Evolutionary conservation across 2,329 filamentous ascomycete genomes (phyloP).

Genomic region (Xylaria hypoxylon): DNA sequence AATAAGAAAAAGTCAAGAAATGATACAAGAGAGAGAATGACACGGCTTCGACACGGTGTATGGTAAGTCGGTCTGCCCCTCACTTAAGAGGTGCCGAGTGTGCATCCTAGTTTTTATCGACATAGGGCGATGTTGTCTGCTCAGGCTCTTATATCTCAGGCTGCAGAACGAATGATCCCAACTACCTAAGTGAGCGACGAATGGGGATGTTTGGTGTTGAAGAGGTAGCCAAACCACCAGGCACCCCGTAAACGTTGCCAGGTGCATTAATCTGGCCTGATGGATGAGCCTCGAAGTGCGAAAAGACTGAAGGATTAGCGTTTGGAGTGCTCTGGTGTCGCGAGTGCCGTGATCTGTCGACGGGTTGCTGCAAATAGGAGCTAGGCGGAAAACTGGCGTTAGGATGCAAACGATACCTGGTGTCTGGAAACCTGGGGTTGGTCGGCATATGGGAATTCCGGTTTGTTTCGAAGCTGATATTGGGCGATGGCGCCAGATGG

Average conservation of each 20-base stretch:
- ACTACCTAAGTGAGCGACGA: neutral
- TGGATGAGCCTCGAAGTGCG: neutral
- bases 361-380: slow-evolving; percentile 3
- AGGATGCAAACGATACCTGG: too few relatives aligned
- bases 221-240: neutral
- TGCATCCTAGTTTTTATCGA: too few relatives aligned
- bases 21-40: too few relatives aligned
- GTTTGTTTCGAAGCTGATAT: too few relatives aligned
- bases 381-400: neutral
- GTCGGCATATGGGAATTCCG: too few relatives aligned
- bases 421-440: too few relatives aligned
- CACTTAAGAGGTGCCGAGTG: too few relatives aligned
- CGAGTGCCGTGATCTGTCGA: slow-evolving; percentile 40
- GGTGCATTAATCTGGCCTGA: slow-evolving; percentile 38
- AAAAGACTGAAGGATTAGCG: slow-evolving; percentile 29
- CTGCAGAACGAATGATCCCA: too few relatives aligned
- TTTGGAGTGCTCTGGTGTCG: slow-evolving; percentile 51
- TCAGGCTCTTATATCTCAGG: neutral
- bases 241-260: neutral
- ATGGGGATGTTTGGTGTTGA: too few relatives aligned
- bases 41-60: too few relatives aligned
- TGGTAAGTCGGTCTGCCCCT: too few relatives aligned
- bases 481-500: slow-evolving; percentile 27
- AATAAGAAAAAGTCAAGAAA: too few relatives aligned
- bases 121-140: neutral